phyloP scores from a whole-genome alignment of 1,284 basidiomycete genomes.

The Takashimella koratensis region DNA sequence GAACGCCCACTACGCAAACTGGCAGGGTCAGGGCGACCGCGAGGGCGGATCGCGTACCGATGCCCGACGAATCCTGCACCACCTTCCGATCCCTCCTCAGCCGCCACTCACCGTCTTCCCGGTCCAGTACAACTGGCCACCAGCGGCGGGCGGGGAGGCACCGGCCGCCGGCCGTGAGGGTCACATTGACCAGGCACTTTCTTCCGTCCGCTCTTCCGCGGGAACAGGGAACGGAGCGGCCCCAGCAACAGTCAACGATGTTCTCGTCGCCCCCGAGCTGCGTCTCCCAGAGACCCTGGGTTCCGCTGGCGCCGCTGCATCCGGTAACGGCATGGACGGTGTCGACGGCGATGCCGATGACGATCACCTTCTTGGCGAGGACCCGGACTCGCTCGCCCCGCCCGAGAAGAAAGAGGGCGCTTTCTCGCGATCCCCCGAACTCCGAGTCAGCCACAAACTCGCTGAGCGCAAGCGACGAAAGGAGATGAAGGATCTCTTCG shows the following conservation, averaged over 20 bases:
- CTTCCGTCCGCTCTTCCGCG: slow-evolving; percentile 29
- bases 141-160: slow-evolving; percentile 5
- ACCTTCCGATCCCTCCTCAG: background rate
- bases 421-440: slow-evolving; percentile 88
- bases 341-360: slow-evolving; percentile 3
- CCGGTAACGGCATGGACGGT: slow-evolving; percentile 7
- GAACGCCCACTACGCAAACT: background rate
- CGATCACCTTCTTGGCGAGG: background rate
- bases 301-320: slow-evolving; percentile 26
- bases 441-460: slow-evolving; percentile 88
- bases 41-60: background rate
- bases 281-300: slow-evolving; percentile 35
- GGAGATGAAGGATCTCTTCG: slow-evolving; percentile 96
- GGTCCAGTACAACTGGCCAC: slow-evolving; percentile 19
- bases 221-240: slow-evolving; percentile 1
- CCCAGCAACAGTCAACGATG: slow-evolving; percentile 2
- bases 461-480: slow-evolving; percentile 91
- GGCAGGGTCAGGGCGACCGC: background rate
- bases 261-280: slow-evolving; percentile 22
- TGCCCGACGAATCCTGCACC: background rate
- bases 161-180: slow-evolving; percentile 11
- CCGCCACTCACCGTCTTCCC: slow-evolving; percentile 22
- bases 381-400: no score
- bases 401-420: slow-evolving; percentile 58
- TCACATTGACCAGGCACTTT: slow-evolving; percentile 31